Conservation (phyloP, 768 basidiomycete genomes). For the Rhodocollybia butyracea region DNA sequence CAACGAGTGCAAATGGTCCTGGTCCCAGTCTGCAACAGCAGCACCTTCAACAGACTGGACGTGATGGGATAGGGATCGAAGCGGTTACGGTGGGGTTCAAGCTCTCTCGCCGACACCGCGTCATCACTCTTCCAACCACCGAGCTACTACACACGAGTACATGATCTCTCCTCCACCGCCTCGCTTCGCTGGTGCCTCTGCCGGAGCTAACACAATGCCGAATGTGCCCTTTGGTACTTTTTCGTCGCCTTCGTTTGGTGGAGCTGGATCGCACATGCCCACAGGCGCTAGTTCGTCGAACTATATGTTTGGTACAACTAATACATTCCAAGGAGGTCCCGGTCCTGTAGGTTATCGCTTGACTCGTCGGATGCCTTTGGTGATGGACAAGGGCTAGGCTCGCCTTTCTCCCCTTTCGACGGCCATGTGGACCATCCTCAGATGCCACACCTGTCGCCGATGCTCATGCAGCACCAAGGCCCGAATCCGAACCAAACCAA, state of each 20-base stretch:
- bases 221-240: slow-evolving; percentile 5
- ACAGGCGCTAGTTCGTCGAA: not conserved
- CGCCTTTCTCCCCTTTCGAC: slow-evolving; percentile 3
- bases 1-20: slow-evolving; percentile 51
- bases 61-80: not conserved
- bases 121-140: not conserved
- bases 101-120: slow-evolving; percentile 1
- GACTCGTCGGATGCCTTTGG: not conserved
- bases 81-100: not conserved
- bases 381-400: not conserved
- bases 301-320: not conserved
- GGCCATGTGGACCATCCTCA: slow-evolving; percentile 4
- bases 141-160: not conserved
- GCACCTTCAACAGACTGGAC: slow-evolving; percentile 23
- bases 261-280: not conserved
- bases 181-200: slow-evolving; percentile 6
- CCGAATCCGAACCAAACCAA: slow-evolving; percentile 7
- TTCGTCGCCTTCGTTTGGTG: not conserved
- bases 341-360: not conserved
- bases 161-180: slow-evolving; percentile 11
- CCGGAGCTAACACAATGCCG: not conserved
- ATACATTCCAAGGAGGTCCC: not conserved
- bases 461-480: not conserved
- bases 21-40: slow-evolving; percentile 42
- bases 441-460: not conserved